A percentile compares a stretch with the other conserved stretches of the same genome.
phyloP scores from a whole-genome alignment of 176 grass and related monocot species.

The Bolboschoenus planiculmis region DNA sequence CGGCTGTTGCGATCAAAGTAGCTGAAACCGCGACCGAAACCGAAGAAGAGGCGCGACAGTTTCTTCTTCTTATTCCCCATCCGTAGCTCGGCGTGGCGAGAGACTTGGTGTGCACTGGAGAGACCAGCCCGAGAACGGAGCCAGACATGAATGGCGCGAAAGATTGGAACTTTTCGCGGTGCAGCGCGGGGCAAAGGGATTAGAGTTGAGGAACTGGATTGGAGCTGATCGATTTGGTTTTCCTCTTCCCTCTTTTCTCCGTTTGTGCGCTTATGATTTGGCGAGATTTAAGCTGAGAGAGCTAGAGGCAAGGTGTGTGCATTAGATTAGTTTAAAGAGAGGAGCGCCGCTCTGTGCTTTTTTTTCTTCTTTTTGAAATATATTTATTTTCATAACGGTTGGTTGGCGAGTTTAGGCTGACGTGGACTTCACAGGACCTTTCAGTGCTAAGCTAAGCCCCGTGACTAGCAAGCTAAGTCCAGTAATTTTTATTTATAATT shows the following conservation, averaged over 20 bases:
- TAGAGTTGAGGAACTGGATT: not conserved
- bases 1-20: slow-evolving; percentile 7
- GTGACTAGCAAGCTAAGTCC: not conserved
- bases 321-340: not conserved
- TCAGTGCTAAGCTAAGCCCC: not conserved
- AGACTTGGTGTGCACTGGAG: slow-evolving; percentile 12
- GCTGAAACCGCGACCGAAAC: not conserved
- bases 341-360: not conserved
- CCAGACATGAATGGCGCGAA: slow-evolving; percentile 25
- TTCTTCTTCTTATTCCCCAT: slow-evolving; percentile 14
- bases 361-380: not conserved
- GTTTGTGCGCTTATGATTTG: not conserved
- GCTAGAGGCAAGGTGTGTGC: not conserved
- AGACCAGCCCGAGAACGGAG: slow-evolving; percentile 8
- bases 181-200: not conserved
- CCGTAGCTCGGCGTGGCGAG: not conserved
- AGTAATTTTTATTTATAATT: not conserved
- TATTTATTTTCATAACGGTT: not conserved
- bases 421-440: slow-evolving; percentile 8
- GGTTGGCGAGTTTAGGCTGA: not conserved
- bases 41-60: not conserved
- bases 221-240: not conserved
- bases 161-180: not conserved
- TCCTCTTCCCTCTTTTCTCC: not conserved
- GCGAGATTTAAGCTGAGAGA: not conserved